Evolutionary conservation across 192 early-diverging fungal species (phyloP).

Genomic region (Coemansia sp.): DNA sequence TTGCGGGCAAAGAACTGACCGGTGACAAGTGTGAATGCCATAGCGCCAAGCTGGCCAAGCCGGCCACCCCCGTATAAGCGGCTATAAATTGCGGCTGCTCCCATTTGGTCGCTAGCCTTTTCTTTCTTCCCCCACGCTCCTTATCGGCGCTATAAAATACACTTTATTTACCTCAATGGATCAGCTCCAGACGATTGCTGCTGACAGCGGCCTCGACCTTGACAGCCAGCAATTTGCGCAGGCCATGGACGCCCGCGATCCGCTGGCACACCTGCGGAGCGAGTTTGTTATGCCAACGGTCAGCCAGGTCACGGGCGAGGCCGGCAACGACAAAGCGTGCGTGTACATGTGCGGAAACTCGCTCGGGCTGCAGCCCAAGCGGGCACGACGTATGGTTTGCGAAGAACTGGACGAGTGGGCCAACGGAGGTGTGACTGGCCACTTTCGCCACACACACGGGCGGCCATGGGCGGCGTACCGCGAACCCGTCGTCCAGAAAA

Average conservation of each 20-base stretch:
- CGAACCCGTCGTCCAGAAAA: slow-evolving; percentile 66
- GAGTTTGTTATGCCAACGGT: slow-evolving; percentile 71
- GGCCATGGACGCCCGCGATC: slow-evolving; percentile 59
- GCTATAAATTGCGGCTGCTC: neutral
- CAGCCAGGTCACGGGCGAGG: slow-evolving; percentile 41
- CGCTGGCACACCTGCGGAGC: slow-evolving; percentile 55
- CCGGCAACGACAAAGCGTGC: slow-evolving; percentile 32
- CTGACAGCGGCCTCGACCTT: slow-evolving; percentile 16
- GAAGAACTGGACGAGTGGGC: slow-evolving; percentile 94
- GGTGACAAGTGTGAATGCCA: too few species aligned
- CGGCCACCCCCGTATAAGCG: neutral
- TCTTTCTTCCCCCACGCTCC: neutral
- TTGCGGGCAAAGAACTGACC: too few species aligned
- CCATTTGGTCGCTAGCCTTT: neutral
- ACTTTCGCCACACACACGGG: slow-evolving; percentile 75
- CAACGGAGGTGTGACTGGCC: slow-evolving; percentile 77
- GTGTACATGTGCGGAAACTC: slow-evolving; percentile 95
- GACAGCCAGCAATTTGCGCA: slow-evolving; percentile 52
- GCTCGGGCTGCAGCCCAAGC: slow-evolving; percentile 79
- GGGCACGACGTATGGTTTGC: slow-evolving; percentile 60
- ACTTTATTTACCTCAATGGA: slow-evolving; percentile 16
- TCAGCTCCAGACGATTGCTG: slow-evolving; percentile 11
- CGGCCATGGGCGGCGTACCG: slow-evolving; percentile 88
- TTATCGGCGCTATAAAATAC: neutral
- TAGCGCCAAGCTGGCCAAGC: neutral